A percentile compares a stretch with the other conserved stretches of the same genome.
These are phyloP conservation scores for Bjerkandera adusta DNA, from an alignment of 1,284 basidiomycete species.

Conservation along the genomic window DNA sequence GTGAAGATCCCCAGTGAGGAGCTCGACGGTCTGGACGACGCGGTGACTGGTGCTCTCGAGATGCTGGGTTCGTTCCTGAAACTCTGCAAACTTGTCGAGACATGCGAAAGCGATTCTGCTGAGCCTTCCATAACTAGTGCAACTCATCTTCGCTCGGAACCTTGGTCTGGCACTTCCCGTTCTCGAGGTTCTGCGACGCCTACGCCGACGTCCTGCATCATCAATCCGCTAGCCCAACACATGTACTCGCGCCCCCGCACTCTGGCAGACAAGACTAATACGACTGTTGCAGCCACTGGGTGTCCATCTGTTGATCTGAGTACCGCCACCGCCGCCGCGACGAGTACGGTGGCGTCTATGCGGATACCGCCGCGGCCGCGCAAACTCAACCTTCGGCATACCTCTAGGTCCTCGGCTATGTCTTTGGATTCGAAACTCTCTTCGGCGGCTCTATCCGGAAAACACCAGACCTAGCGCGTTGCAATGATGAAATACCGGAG, in stretches of 20 bases:
- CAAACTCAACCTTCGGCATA: too few species aligned
- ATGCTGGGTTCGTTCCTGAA: constrained; percentile 34
- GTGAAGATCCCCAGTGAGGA: constrained; percentile 22
- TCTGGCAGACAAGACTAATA: not conserved
- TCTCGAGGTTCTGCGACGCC: not conserved
- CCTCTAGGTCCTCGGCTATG: too few species aligned
- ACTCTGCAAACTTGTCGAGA: constrained; percentile 36
- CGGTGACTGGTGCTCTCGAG: constrained; percentile 31
- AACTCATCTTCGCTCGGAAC: not conserved
- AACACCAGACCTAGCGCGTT: too few species aligned
- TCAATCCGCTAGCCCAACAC: not conserved
- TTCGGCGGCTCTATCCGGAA: too few species aligned
- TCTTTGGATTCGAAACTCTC: too few species aligned
- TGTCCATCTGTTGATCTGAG: not conserved
- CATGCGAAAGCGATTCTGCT: not conserved
- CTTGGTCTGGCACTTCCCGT: not conserved
- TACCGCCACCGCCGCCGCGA: not conserved
- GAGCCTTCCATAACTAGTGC: not conserved
- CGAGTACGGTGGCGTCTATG: not conserved
- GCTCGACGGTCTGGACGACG: constrained; percentile 34
- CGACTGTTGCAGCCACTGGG: not conserved
- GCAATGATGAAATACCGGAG: too few species aligned
- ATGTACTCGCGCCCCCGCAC: not conserved
- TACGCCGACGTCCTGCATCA: not conserved
- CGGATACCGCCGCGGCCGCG: not conserved